Evolutionary conservation across 805 yeast genomes (phyloP), one percentile per base, ranked within the genome.

Genomic region (Saturnispora dispora): DNA sequence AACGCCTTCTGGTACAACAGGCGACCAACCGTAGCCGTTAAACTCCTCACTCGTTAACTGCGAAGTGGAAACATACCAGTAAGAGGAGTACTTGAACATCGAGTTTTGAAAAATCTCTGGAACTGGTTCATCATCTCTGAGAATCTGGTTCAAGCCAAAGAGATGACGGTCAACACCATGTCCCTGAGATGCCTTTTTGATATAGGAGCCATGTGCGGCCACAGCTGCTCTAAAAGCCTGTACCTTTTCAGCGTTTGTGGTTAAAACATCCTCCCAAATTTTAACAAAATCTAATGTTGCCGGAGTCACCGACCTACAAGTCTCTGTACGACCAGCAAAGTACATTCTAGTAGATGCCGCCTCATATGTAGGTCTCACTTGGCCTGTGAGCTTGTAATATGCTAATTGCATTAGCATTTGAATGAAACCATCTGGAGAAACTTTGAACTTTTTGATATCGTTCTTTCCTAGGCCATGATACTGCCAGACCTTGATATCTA

Each of bases 1-100:
- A 61, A 86, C 82, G 8, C 99, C 99, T 55, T 84, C 87, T 63
- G 90, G 96, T 60, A 85, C 82, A 47, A 93, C 98, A 67, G 95
- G 96, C 18, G 96, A 80, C 88, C 89, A 91, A 33, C 99, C 99
- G 76, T 90, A 91, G 44, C 95, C 90, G 65, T 88, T 88, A 70
- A 88, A 87, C 67, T 74, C 74, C 60, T 83, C 86, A 5, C 95
- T 85, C 8, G 93, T 85, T 57, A 91, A 75, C 69, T 91, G 98
- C 1, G 96, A 88, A 2, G 96, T 81, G 18, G 95, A 85, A 48
- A 91, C 67, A 66, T 77, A 82, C 99, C 99, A 91, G 45, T 86
- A 79, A 32, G 81, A 72, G 5, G 95, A 83, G 71, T 88, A 91
- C 46, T 72, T 67, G 65, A 77, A 88, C 57, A 87, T 72, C 13